These are phyloP conservation scores for Dactylonectria macrodidyma DNA, from an alignment of 2,329 filamentous ascomycete genomes.

Conservation along the genomic window DNA sequence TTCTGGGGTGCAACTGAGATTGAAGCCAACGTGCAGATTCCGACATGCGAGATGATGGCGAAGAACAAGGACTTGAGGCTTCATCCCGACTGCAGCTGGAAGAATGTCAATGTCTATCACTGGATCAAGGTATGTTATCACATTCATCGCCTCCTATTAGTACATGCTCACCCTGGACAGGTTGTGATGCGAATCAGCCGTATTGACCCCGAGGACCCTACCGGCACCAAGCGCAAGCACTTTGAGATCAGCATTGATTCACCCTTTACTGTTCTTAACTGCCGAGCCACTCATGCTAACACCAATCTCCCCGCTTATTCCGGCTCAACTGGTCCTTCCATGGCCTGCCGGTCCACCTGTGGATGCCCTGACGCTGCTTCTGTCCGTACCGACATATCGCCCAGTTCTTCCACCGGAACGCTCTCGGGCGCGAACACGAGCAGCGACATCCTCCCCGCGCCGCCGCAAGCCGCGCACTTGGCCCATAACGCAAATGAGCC, in stretches of 20 bases:
- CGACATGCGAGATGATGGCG: constrained; percentile 89
- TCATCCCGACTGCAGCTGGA: constrained; percentile 93
- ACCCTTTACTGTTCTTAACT: constrained; percentile 93
- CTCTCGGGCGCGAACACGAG: constrained; percentile 58
- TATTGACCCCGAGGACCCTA: constrained; percentile 82
- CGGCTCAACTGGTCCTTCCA: constrained; percentile 64
- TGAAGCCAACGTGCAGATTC: constrained; percentile 93
- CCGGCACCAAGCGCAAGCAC: constrained; percentile 81
- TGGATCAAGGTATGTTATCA: constrained; percentile 86
- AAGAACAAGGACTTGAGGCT: constrained; percentile 77
- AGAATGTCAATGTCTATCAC: constrained; percentile 93
- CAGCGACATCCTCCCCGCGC: constrained; percentile 57
- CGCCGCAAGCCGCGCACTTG: constrained; percentile 71
- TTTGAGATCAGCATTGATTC: constrained; percentile 98
- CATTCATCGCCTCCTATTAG: not conserved
- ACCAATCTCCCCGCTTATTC: constrained; percentile 86
- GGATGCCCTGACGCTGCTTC: constrained; percentile 70
- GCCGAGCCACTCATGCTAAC: constrained; percentile 92
- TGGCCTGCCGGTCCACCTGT: constrained; percentile 62
- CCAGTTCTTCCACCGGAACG: constrained; percentile 72
- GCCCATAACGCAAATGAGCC: constrained; percentile 56
- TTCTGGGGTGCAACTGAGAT: constrained; percentile 92
- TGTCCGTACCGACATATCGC: constrained; percentile 73
- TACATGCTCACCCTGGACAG: constrained; percentile 59
- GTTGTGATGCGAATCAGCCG: constrained; percentile 95